Base-by-base conservation (phyloP, 805 yeast genomes). In the Metschnikowia colocasiae region DNA sequence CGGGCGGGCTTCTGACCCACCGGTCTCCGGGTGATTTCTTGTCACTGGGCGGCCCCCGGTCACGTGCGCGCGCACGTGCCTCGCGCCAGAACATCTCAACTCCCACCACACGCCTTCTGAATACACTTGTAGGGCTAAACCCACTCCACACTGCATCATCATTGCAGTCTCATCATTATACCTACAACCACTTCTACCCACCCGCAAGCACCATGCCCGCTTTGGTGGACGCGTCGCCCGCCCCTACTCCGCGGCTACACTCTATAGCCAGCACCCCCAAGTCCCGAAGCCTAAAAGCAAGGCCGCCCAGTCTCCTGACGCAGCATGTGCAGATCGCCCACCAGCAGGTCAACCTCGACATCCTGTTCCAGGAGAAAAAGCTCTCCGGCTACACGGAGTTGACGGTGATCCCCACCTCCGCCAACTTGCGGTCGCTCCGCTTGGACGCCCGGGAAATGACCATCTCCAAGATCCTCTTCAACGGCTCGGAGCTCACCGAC, bases 371-470 rank as follows among this genome's bases (percentile, higher is more conserved):
- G n/a, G 70, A 74, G 15, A 75, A 78, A 51, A 58, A 68, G 18
- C 68, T 90, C 5, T 60, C 59, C 0, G 99, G 98, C 13, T 75
- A 79, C 54, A 89, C 97, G 0, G 97, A 91, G 59, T 68, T 94
- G 27, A 85, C 94, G 1, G 72, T 91, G 2, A 74, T 87, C 15
- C 97, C 99, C 0, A 68, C 80, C 13, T 79, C 82, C 43, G 69
- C 82, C 18, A 58, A 71, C 1, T 68, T 92, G 38, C 79, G 78
- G 48, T 68, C 70, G 9, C 70, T 94, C 22, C 78, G 79, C 44
- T 69, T 94, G 43, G 98, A 94, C 62, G 87, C 95, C 49, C 79
- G 96, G 45, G 88, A 87, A 37, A 75, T 85, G 68, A 72, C 70
- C 31, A 78, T 94, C 31, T 74, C 76, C 20, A 78, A 79, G 22